Percentiles rank a stretch among this genome's conserved stretches.
phyloP scores from a whole-genome alignment of 805 yeast genomes.

The Lachancea kluyveri region DNA sequence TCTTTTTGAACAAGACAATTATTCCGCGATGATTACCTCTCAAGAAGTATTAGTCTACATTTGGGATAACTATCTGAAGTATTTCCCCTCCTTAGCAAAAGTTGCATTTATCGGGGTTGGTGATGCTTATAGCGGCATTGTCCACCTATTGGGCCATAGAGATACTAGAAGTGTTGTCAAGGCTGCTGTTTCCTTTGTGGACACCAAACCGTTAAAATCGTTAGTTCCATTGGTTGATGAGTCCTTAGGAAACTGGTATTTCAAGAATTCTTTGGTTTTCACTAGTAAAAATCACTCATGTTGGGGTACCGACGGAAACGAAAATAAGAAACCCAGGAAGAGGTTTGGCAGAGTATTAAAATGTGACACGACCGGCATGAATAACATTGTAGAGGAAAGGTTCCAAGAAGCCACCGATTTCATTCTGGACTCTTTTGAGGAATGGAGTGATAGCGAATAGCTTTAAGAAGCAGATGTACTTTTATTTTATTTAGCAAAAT shows the following conservation, averaged over 20 bases:
- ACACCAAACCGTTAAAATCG: slow-evolving; percentile 63
- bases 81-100: slow-evolving; percentile 58
- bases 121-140: slow-evolving; percentile 80
- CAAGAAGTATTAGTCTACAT: slow-evolving; percentile 73
- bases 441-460: slow-evolving; percentile 42
- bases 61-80: slow-evolving; percentile 88
- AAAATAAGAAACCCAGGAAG: slow-evolving; percentile 70
- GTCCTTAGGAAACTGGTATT: slow-evolving; percentile 86
- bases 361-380: slow-evolving; percentile 65
- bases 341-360: slow-evolving; percentile 86
- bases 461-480: background rate
- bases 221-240: slow-evolving; percentile 87
- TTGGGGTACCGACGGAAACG: slow-evolving; percentile 56
- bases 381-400: slow-evolving; percentile 71
- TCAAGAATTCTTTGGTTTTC: slow-evolving; percentile 76
- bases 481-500: too few species aligned
- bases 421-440: slow-evolving; percentile 72
- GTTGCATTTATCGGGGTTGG: slow-evolving; percentile 84
- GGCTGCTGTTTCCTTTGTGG: slow-evolving; percentile 66
- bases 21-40: slow-evolving; percentile 58
- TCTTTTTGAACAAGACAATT: slow-evolving; percentile 40
- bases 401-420: slow-evolving; percentile 84
- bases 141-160: slow-evolving; percentile 83
- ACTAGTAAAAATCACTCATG: slow-evolving; percentile 69
- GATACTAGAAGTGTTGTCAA: slow-evolving; percentile 57